Conservation (phyloP, 257 asterid genomes). For the Jacaranda mimosifolia region DNA sequence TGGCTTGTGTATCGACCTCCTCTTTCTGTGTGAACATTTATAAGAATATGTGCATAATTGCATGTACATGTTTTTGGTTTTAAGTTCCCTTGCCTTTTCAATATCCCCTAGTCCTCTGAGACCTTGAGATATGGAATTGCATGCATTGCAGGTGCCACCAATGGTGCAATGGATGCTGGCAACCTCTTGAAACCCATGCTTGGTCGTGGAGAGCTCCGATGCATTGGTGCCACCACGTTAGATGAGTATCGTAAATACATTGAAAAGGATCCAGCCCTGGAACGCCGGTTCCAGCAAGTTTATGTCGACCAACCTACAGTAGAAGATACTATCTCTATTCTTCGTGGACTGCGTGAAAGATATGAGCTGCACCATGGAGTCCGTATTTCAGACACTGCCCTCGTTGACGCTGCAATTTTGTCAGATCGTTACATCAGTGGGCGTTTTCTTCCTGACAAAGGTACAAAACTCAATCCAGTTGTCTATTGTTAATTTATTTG, state of each 20-base stretch:
- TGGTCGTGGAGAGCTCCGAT: slow-evolving; percentile 96
- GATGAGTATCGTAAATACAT: slow-evolving; percentile 94
- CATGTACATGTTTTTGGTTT: background rate
- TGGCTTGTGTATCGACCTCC: background rate
- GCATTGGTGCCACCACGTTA: slow-evolving; percentile 97
- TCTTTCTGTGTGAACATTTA: background rate
- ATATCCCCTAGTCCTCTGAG: background rate
- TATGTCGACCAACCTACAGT: slow-evolving; percentile 94
- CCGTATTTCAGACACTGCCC: slow-evolving; percentile 90
- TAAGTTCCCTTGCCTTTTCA: background rate
- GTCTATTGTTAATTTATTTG: slow-evolving; percentile 6
- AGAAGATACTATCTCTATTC: slow-evolving; percentile 88
- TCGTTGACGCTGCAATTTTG: slow-evolving; percentile 90
- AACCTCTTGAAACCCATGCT: slow-evolving; percentile 98
- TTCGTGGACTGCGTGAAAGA: slow-evolving; percentile 94
- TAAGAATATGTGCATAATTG: background rate
- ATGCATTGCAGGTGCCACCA: slow-evolving; percentile 79
- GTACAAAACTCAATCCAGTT: slow-evolving; percentile 42
- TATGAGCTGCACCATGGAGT: slow-evolving; percentile 98
- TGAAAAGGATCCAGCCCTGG: slow-evolving; percentile 93
- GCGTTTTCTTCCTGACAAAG: slow-evolving; percentile 96
- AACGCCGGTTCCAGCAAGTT: slow-evolving; percentile 97
- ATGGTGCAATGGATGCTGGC: slow-evolving; percentile 99
- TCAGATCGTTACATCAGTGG: slow-evolving; percentile 94
- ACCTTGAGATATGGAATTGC: background rate